phyloP scores from a whole-genome alignment of 2,329 filamentous ascomycete genomes.

The Aspergillus sp. region DNA sequence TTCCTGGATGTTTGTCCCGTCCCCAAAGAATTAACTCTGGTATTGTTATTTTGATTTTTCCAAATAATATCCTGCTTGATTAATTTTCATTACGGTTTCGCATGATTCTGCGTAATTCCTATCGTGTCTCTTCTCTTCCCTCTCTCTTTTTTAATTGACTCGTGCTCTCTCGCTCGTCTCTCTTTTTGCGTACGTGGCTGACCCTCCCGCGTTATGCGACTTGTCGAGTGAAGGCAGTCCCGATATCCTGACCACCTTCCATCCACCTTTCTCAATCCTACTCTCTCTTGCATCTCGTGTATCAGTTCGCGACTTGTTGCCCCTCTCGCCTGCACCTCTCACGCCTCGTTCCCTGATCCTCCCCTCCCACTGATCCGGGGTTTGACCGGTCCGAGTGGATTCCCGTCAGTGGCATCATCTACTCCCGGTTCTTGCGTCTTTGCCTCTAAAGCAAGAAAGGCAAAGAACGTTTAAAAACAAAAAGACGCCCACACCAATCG shows the following conservation, averaged over 20 bases:
- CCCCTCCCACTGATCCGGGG: slow-evolving; percentile 21
- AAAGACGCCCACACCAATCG: too few species aligned
- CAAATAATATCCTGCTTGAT: neutral
- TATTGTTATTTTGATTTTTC: too few species aligned
- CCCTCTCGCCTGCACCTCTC: slow-evolving; percentile 9
- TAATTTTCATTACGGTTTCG: neutral
- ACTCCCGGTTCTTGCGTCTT: slow-evolving; percentile 14
- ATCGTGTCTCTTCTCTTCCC: neutral
- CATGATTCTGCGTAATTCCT: neutral
- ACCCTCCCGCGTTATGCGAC: slow-evolving; percentile 23
- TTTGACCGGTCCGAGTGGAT: slow-evolving; percentile 12
- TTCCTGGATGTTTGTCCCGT: slow-evolving; percentile 1
- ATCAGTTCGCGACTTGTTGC: slow-evolving; percentile 4
- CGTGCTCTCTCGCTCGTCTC: neutral
- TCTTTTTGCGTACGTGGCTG: slow-evolving; percentile 25
- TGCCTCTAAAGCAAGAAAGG: slow-evolving; percentile 10
- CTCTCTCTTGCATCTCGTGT: slow-evolving; percentile 14
- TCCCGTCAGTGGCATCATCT: slow-evolving; percentile 18
- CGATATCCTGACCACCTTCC: slow-evolving; percentile 21
- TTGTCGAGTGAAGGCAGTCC: slow-evolving; percentile 14
- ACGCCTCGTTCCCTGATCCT: neutral
- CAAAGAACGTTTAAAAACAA: neutral
- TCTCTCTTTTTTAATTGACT: neutral
- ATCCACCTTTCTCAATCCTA: slow-evolving; percentile 14
- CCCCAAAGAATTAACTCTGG: neutral